Base-by-base conservation (phyloP, 805 yeast species). In the Nadsonia fulvescens region DNA sequence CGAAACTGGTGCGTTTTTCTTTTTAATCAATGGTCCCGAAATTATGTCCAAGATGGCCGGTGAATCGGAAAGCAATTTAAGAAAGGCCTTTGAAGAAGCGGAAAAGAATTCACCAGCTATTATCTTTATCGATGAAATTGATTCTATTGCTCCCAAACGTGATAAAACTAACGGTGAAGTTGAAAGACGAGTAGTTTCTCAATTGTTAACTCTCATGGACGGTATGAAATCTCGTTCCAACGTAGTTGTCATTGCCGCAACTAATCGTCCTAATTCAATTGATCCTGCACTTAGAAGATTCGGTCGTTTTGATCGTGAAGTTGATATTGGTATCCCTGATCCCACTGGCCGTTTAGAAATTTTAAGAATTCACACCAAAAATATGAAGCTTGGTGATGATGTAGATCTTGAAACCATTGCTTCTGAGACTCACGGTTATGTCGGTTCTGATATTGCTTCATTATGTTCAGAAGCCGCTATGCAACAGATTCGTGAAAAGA, bases 41-140 rank as follows among this genome's bases (percentile, higher is more conserved):
- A 92, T 89, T 47, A 89, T 89, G 98, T 83, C 96, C 30, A 89
- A 89, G 59, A 89, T 89, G 98, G 98, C 98, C 27, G 98, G 98
- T 62, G 98, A 89, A 58, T 78, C 93, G 10, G 98, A 89, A 60
- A 77, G 93, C 18, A 89, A 89, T 47, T 63, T 89, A 53, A 72
- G 98, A 62, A 83, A 83, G 57, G 98, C 98, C 2, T 89, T 89
- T 44, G 98, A 89, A 58, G 98, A 89, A 58, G 98, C 98, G 30
- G 98, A 89, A 58, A 89, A 89, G 60, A 86, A 89, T 53, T 89
- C 96, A 9, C 98, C 98, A 10, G 70, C 98, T 8, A 89, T 89
- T 45, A 89, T 89, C 37, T 89, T 89, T 61, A 89, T 89, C 47
- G 98, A 89, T 58, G 98, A 89, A 58, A 89, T 89, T 38, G 98